Evolutionary conservation across 805 yeast species (phyloP).

Genomic region (Myxozyma kluyveri): DNA sequence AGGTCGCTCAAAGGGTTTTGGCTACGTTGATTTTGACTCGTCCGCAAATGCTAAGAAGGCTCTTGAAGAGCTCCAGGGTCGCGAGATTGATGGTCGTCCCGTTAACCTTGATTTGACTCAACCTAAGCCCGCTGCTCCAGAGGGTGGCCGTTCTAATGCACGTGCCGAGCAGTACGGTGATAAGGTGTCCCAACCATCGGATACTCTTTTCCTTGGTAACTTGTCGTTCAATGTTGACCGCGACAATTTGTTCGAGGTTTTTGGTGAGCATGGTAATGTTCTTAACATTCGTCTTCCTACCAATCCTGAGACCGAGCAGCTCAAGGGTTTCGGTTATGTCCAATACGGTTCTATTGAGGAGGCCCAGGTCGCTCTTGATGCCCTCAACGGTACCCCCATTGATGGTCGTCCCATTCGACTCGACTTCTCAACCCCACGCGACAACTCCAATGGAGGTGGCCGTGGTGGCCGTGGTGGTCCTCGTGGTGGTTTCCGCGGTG

Average conservation of each 20-base stretch:
- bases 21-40: conserved; percentile 85
- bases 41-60: conserved; percentile 83
- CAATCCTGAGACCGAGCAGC: conserved; percentile 97
- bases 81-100: conserved; percentile 95
- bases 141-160: conserved; percentile 54
- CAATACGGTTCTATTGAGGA: conserved; percentile 84
- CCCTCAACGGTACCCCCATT: conserved; percentile 81
- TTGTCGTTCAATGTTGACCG: conserved; percentile 85
- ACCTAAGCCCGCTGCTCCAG: conserved; percentile 55
- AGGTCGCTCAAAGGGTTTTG: conserved; percentile 82
- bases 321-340: conserved; percentile 98
- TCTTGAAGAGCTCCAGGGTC: conserved; percentile 77
- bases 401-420: conserved; percentile 92
- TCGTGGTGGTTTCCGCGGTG: conserved; percentile 45
- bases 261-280: conserved; percentile 76
- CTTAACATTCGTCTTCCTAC: conserved; percentile 93
- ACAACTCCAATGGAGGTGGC: conserved; percentile 44
- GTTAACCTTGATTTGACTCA: conserved; percentile 90
- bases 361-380: conserved; percentile 84
- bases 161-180: conserved; percentile 92
- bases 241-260: conserved; percentile 69
- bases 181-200: conserved; percentile 86
- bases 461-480: conserved; percentile 42
- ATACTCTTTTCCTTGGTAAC: conserved; percentile 94
- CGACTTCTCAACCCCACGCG: conserved; percentile 91